Percentiles rank a stretch among this genome's conserved stretches.
phyloP scores from a whole-genome alignment of 768 basidiomycete species.

The Boletus sp. region DNA sequence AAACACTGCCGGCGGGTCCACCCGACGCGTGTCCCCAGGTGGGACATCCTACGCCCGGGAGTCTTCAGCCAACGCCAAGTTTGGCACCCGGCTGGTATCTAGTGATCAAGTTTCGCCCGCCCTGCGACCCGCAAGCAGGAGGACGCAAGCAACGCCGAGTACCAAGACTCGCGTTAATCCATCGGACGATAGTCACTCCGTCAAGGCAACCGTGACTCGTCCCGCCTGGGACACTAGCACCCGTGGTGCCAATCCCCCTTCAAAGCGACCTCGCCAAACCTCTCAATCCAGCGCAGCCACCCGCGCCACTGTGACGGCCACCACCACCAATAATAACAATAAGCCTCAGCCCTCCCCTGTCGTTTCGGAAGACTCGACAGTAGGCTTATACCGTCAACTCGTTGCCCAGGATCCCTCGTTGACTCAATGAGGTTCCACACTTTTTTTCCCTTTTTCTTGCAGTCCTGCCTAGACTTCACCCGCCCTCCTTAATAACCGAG shows the following conservation, averaged over 20 bases:
- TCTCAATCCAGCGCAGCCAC: slow-evolving; percentile 70
- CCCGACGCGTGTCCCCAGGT: slow-evolving; percentile 41
- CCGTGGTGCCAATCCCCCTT: slow-evolving; percentile 35
- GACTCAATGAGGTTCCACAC: slow-evolving; percentile 33
- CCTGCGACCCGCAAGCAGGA: slow-evolving; percentile 61
- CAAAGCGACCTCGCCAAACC: slow-evolving; percentile 65
- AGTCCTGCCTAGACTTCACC: slow-evolving; percentile 18
- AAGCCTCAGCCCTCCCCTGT: slow-evolving; percentile 59
- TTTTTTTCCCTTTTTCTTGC: slow-evolving; percentile 1
- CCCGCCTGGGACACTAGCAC: slow-evolving; percentile 74
- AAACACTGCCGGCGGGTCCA: slow-evolving; percentile 32
- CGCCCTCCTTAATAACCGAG: slow-evolving; percentile 19
- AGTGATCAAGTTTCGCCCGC: slow-evolving; percentile 44
- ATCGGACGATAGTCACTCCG: slow-evolving; percentile 65
- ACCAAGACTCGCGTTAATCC: slow-evolving; percentile 44
- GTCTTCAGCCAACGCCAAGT: slow-evolving; percentile 90
- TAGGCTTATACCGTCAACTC: slow-evolving; percentile 80
- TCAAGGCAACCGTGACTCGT: slow-evolving; percentile 69
- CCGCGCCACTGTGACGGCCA: slow-evolving; percentile 34
- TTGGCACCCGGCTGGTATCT: slow-evolving; percentile 78
- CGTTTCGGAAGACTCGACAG: slow-evolving; percentile 70
- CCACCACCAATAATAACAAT: slow-evolving; percentile 26
- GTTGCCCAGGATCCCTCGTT: slow-evolving; percentile 72
- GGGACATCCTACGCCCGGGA: slow-evolving; percentile 64
- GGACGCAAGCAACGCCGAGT: slow-evolving; percentile 44